A percentile compares a stretch with the other conserved stretches of the same genome.
Conservation (phyloP, 169 alveolate genomes). For the Perkinsus chesapeaki region DNA sequence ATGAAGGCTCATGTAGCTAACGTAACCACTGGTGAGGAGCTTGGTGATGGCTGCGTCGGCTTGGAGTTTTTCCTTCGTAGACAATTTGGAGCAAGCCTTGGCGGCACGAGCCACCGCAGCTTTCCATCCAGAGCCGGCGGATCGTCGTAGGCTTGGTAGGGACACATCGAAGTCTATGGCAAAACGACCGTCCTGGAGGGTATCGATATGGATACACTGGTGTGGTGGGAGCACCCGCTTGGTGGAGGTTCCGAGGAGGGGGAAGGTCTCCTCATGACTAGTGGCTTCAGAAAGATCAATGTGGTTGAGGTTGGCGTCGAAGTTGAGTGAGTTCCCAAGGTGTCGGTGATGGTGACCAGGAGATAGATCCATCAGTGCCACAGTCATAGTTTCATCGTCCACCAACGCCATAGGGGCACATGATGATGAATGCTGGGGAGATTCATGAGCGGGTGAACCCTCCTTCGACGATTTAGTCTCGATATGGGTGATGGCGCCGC, state of each 20-base stretch:
- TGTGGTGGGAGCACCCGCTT: neutral
- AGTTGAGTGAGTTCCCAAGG: neutral
- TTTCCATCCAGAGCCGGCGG: neutral
- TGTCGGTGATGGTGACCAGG: neutral
- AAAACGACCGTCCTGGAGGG: neutral
- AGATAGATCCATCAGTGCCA: neutral
- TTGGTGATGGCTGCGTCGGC: neutral
- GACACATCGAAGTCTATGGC: neutral
- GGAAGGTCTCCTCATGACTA: neutral
- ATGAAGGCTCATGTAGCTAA: neutral
- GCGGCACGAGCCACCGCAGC: neutral
- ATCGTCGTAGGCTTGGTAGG: neutral
- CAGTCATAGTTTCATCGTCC: neutral
- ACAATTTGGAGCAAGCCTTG: neutral
- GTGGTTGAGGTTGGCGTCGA: neutral
- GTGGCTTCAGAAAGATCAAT: neutral
- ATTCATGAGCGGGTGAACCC: neutral
- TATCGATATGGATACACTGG: neutral
- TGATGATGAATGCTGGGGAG: neutral
- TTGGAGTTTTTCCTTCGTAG: neutral
- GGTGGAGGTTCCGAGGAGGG: neutral
- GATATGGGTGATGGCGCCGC: no score
- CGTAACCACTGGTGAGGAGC: neutral
- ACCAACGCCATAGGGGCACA: neutral
- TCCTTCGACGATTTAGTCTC: no score